These are phyloP conservation scores for Stellera chamaejasme DNA, from an alignment of 345 rosid genomes.

Conservation along the genomic window DNA sequence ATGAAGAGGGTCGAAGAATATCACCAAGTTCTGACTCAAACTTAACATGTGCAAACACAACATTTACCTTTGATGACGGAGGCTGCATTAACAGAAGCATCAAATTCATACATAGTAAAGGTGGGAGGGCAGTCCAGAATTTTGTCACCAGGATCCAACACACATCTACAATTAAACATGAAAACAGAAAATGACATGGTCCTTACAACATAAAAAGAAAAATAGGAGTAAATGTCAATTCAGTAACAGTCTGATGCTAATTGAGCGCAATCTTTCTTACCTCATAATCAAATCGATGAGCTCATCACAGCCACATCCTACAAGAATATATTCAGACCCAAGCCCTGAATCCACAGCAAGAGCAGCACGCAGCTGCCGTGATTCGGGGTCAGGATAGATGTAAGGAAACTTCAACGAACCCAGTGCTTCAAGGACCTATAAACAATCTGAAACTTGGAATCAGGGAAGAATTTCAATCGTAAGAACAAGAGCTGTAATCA, in stretches of 20 bases:
- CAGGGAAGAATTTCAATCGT: constrained; percentile 10
- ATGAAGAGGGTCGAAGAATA: too few species aligned
- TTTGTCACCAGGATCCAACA: constrained; percentile 95
- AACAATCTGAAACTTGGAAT: constrained; percentile 30
- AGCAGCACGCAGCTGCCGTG: constrained; percentile 68
- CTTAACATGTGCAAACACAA: not conserved
- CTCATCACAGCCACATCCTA: constrained; percentile 95
- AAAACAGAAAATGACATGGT: not conserved
- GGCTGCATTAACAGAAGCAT: constrained; percentile 90
- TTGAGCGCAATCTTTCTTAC: constrained; percentile 26
- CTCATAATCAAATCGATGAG: constrained; percentile 96
- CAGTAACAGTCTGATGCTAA: not conserved
- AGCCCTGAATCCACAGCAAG: constrained; percentile 86
- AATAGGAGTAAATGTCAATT: not conserved
- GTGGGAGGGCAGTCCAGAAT: constrained; percentile 97
- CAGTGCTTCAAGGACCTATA: constrained; percentile 86
- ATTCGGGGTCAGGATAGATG: constrained; percentile 88
- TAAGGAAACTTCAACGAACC: constrained; percentile 85
- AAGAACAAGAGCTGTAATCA: not conserved
- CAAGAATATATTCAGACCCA: constrained; percentile 81
- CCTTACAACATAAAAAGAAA: not conserved
- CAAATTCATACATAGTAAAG: constrained; percentile 96
- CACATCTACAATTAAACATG: constrained; percentile 44
- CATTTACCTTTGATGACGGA: constrained; percentile 63
- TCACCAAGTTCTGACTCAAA: too few species aligned